phyloP scores from a whole-genome alignment of 768 basidiomycete species.

The Agrocybe praecox region DNA sequence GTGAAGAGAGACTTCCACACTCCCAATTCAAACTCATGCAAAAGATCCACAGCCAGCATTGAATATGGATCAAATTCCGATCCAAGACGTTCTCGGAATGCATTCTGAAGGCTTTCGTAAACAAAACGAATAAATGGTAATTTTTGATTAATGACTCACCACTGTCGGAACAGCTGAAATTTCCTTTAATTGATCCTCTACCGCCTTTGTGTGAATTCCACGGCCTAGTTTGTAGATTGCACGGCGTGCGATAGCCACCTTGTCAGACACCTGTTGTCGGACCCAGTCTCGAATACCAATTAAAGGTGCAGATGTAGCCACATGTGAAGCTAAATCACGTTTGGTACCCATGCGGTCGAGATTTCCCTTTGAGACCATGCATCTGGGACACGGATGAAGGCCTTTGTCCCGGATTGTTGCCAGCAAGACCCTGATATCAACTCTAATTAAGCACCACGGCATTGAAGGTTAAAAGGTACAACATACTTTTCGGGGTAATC shows the following conservation, averaged over 20 bases:
- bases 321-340: conserved; percentile 21
- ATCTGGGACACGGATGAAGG: conserved; percentile 37
- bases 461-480: neutral
- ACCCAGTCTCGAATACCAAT: too few species aligned
- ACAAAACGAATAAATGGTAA: neutral
- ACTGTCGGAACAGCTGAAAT: conserved; percentile 28
- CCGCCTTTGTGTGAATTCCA: conserved; percentile 5
- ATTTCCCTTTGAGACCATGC: conserved; percentile 27
- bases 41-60: conserved; percentile 34
- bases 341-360: conserved; percentile 30
- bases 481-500: conserved; percentile 42
- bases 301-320: too few species aligned
- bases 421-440: conserved; percentile 25
- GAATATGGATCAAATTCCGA: conserved; percentile 23
- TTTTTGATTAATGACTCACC: conserved; percentile 16
- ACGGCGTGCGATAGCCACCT: conserved; percentile 6
- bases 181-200: conserved; percentile 22
- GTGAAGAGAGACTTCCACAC: conserved; percentile 39
- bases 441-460: neutral
- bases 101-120: conserved; percentile 23
- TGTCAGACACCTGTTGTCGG: conserved; percentile 14
- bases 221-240: conserved; percentile 7
- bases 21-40: conserved; percentile 43
- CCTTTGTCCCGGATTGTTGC: conserved; percentile 40
- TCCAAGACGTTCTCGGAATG: conserved; percentile 20